phyloP scores from a whole-genome alignment of 2,329 filamentous ascomycete species.

The Fusarium circinatum region DNA sequence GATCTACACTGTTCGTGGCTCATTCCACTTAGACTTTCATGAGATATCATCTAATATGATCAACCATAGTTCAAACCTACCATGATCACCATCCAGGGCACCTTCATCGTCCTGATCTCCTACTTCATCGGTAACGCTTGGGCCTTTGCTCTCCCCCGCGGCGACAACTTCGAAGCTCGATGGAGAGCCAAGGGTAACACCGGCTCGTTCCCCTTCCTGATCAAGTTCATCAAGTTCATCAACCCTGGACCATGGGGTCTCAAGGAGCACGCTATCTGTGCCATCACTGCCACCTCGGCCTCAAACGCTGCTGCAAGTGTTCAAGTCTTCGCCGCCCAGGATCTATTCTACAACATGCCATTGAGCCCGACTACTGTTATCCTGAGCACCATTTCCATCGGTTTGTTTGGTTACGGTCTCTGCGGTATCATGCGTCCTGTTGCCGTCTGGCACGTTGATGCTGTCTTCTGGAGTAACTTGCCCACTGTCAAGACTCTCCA shows the following conservation, averaged over 20 bases:
- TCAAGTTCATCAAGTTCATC: conserved; percentile 55
- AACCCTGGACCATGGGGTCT: conserved; percentile 63
- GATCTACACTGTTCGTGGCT: conserved; percentile 61
- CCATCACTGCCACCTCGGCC: conserved; percentile 64
- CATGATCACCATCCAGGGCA: conserved; percentile 57
- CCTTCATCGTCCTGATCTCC: conserved; percentile 66
- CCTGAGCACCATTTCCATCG: conserved; percentile 62
- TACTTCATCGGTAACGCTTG: conserved; percentile 62
- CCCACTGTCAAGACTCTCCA: conserved; percentile 65
- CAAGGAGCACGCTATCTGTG: conserved; percentile 65
- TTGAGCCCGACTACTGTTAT: conserved; percentile 59
- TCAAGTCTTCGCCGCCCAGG: conserved; percentile 58
- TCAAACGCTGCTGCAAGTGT: conserved; percentile 58
- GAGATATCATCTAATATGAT: background rate
- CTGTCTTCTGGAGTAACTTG: conserved; percentile 65
- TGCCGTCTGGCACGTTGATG: conserved; percentile 65
- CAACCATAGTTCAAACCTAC: conserved; percentile 63
- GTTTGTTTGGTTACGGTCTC: conserved; percentile 65
- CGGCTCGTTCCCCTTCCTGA: conserved; percentile 54
- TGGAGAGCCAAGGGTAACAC: conserved; percentile 57
- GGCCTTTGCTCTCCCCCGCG: conserved; percentile 57
- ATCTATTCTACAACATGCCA: conserved; percentile 62
- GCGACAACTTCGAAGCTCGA: conserved; percentile 58
- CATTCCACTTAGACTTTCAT: fast-evolving
- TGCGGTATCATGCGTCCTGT: conserved; percentile 64